Conservation (phyloP, 2,329 filamentous ascomycete genomes). For the Aspergillus chevalieri region DNA sequence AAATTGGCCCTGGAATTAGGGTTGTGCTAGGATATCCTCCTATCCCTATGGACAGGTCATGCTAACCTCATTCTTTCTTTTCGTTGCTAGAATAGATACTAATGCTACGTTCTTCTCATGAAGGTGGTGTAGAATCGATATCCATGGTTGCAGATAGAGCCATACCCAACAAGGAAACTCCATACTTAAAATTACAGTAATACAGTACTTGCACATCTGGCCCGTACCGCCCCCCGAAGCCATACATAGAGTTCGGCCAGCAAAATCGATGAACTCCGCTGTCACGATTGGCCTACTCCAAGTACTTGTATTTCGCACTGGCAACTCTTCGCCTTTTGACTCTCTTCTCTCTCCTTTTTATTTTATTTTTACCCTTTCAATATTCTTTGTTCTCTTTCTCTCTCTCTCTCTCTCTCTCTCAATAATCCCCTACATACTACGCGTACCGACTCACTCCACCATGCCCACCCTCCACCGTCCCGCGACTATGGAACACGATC, state of each 20-base stretch:
- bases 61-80: too few species aligned
- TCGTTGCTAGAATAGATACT: too few species aligned
- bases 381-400: conserved; percentile 1
- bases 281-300: background rate
- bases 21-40: too few species aligned
- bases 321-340: background rate
- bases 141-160: background rate
- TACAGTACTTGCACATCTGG: background rate
- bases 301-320: too few species aligned
- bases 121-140: background rate
- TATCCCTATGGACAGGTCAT: too few species aligned
- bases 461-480: conserved; percentile 14
- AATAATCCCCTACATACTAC: background rate
- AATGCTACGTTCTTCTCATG: too few species aligned
- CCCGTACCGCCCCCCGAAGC: background rate
- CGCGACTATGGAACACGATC: conserved; percentile 11
- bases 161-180: background rate
- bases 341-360: background rate
- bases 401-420: conserved; percentile 2
- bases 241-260: background rate
- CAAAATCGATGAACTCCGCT: background rate
- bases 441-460: conserved; percentile 1
- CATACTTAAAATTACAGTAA: background rate
- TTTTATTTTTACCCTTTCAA: background rate
- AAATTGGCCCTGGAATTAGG: too few species aligned